These are phyloP conservation scores for Beauveria sp. DNA, from an alignment of 2,329 filamentous ascomycete species.

Conservation along the genomic window DNA sequence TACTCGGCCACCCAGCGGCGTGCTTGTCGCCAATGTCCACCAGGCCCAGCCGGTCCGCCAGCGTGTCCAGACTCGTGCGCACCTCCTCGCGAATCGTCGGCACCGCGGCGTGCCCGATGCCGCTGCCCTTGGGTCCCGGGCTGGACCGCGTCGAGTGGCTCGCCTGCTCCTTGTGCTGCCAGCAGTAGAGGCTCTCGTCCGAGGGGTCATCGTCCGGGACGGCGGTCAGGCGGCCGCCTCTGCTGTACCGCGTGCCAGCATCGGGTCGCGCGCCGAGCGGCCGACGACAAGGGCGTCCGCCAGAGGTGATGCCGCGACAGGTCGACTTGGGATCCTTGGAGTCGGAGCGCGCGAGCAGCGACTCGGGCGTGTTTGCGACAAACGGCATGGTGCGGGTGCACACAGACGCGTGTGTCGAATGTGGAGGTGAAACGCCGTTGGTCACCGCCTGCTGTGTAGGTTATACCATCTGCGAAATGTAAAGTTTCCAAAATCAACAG, in stretches of 20 bases:
- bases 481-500: neutral
- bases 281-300: conserved; percentile 76
- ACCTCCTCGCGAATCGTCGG: conserved; percentile 53
- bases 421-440: neutral
- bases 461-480: neutral
- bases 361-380: conserved; percentile 64
- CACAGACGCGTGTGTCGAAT: neutral
- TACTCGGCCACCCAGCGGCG: conserved; percentile 15
- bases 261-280: conserved; percentile 37
- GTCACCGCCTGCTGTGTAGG: neutral
- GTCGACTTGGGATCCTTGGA: conserved; percentile 77
- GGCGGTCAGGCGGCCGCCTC: neutral
- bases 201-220: conserved; percentile 36
- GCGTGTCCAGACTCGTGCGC: conserved; percentile 76
- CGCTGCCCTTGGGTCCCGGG: conserved; percentile 32
- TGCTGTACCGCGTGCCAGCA: conserved; percentile 13
- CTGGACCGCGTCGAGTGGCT: conserved; percentile 37
- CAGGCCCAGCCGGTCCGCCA: conserved; percentile 72
- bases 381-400: conserved; percentile 27
- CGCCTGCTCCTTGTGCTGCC: conserved; percentile 91
- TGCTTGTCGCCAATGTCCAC: conserved; percentile 52
- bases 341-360: conserved; percentile 68
- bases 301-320: conserved; percentile 78
- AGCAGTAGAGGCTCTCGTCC: conserved; percentile 70
- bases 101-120: conserved; percentile 15